Evolutionary conservation across 78 protist species (phyloP).

Genomic region (Capsaspora owczarzaki): DNA sequence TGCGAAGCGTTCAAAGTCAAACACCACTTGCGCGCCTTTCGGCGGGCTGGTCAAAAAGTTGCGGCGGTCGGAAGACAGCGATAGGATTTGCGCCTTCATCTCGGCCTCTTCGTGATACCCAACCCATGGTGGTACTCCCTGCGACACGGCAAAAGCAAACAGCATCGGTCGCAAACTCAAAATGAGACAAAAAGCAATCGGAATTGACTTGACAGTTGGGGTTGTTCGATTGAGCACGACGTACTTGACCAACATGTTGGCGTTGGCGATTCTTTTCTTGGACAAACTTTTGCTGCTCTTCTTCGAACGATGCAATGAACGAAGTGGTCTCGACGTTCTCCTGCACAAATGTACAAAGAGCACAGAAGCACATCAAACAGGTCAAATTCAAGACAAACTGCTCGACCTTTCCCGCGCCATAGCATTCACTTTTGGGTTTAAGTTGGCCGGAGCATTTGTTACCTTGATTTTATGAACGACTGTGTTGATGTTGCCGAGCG

Average conservation of each 20-base stretch:
- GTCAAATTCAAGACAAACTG: too few relatives aligned
- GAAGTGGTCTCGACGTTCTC: neutral
- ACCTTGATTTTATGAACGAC: too few relatives aligned
- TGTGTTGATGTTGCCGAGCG: too few relatives aligned
- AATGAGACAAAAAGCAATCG: neutral
- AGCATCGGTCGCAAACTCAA: too few relatives aligned
- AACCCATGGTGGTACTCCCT: conserved; percentile 6
- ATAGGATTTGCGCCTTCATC: neutral
- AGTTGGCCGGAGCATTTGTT: too few relatives aligned
- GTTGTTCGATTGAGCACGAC: neutral
- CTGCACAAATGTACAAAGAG: too few relatives aligned
- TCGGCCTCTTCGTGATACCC: neutral
- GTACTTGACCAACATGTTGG: too few relatives aligned
- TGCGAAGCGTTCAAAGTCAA: neutral
- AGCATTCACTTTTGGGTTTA: too few relatives aligned
- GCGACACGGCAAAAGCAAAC: too few relatives aligned
- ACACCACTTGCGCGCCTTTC: neutral
- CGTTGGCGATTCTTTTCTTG: neutral
- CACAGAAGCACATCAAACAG: too few relatives aligned
- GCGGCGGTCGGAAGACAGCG: neutral
- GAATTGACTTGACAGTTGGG: neutral
- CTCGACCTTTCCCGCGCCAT: too few relatives aligned
- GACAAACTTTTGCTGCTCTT: neutral
- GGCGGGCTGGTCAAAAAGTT: neutral
- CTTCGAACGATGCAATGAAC: neutral